These are phyloP conservation scores for Andrographis paniculata DNA, from an alignment of 305 asterid species.

Conservation along the genomic window DNA sequence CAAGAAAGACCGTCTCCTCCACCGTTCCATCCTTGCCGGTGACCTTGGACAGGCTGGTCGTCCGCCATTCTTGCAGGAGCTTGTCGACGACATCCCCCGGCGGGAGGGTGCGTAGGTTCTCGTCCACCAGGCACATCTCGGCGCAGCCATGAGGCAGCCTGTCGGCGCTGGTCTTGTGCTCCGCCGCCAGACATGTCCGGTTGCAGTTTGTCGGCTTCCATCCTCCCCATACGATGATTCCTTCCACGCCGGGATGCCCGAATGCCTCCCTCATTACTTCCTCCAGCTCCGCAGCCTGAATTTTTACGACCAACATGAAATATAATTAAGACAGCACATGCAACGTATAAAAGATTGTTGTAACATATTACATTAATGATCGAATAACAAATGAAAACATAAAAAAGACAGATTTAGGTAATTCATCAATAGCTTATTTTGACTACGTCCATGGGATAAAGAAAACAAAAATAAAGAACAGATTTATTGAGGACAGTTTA, in stretches of 20 bases:
- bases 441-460: too few species aligned
- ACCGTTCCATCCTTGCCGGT: conserved; percentile 28
- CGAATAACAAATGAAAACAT: too few species aligned
- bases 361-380: too few species aligned
- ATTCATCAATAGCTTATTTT: too few species aligned
- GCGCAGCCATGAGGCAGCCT: conserved; percentile 21
- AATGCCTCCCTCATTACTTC: conserved; percentile 43
- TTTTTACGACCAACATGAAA: background rate
- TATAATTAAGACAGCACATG: too few species aligned
- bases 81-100: conserved; percentile 42
- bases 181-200: conserved; percentile 23
- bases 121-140: conserved; percentile 27
- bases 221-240: conserved; percentile 43
- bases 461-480: too few species aligned
- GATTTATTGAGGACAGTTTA: too few species aligned
- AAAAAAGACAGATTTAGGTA: too few species aligned
- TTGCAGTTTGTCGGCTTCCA: conserved; percentile 40
- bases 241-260: conserved; percentile 47
- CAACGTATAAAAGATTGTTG: too few species aligned
- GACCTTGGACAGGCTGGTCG: conserved; percentile 19
- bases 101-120: conserved; percentile 27
- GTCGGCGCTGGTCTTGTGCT: background rate
- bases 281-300: conserved; percentile 30
- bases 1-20: conserved; percentile 27
- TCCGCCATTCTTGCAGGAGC: conserved; percentile 43